phyloP scores from a whole-genome alignment of 805 yeast species.

The Clavispora asparagi region DNA sequence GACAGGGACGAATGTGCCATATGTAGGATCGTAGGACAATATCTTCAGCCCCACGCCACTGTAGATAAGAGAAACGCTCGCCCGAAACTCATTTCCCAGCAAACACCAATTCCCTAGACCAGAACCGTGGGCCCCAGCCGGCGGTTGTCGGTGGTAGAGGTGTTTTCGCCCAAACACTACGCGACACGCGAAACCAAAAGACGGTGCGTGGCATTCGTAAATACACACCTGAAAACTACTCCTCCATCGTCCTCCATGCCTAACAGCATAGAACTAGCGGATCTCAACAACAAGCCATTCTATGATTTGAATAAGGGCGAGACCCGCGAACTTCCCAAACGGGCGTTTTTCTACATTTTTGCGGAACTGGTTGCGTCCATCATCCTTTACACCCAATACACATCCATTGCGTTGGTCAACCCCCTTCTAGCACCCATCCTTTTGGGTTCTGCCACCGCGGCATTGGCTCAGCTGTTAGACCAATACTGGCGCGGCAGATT shows the following conservation, averaged over 20 bases:
- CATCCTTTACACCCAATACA: conserved; percentile 27
- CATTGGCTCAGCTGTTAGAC: conserved; percentile 37
- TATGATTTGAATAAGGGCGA: conserved; percentile 7
- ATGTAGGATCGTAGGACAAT: too few species aligned
- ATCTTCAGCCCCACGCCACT: too few species aligned
- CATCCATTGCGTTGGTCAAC: conserved; percentile 12
- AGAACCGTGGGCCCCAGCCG: background rate
- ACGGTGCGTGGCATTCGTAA: background rate
- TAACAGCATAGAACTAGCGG: conserved; percentile 12
- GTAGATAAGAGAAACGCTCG: too few species aligned
- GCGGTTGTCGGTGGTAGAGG: background rate
- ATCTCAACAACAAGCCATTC: conserved; percentile 14
- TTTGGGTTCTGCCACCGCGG: conserved; percentile 37
- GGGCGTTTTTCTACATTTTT: conserved; percentile 16
- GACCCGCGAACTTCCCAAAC: conserved; percentile 1
- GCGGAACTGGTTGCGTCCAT: conserved; percentile 23
- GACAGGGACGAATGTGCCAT: too few species aligned
- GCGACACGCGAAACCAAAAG: background rate
- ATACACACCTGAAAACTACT: background rate
- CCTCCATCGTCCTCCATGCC: conserved; percentile 6
- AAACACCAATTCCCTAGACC: too few species aligned
- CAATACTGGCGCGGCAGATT: conserved; percentile 29
- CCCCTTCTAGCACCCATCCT: conserved; percentile 33
- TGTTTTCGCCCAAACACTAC: background rate
- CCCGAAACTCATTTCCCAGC: too few species aligned